A percentile compares a stretch with the other conserved stretches of the same genome.
These are phyloP conservation scores for Microsporum audouinii DNA, from an alignment of 2,329 filamentous ascomycete species.

Conservation along the genomic window DNA sequence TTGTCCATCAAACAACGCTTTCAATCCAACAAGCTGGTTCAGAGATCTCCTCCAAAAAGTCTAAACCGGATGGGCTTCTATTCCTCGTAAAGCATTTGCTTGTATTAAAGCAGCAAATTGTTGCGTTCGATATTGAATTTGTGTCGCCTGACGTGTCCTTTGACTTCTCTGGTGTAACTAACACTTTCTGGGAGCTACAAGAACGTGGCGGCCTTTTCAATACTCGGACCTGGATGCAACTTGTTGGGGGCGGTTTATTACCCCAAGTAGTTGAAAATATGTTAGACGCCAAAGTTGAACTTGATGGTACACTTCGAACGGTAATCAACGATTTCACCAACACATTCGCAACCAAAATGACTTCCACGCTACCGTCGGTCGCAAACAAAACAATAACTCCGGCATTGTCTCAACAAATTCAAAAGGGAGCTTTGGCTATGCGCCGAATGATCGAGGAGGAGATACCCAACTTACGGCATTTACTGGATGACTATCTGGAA, in stretches of 20 bases:
- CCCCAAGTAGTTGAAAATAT: conserved; percentile 59
- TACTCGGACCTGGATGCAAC: conserved; percentile 48
- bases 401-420: conserved; percentile 8
- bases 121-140: conserved; percentile 86
- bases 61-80: conserved; percentile 63
- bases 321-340: conserved; percentile 58
- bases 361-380: conserved; percentile 32
- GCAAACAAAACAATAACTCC: conserved; percentile 3
- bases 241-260: conserved; percentile 47
- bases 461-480: conserved; percentile 43
- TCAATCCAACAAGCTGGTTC: conserved; percentile 68
- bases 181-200: conserved; percentile 56
- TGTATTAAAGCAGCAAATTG: conserved; percentile 87
- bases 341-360: conserved; percentile 47
- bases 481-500: conserved; percentile 52
- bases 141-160: conserved; percentile 54
- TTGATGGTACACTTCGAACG: conserved; percentile 50
- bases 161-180: conserved; percentile 55
- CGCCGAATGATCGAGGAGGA: conserved; percentile 48
- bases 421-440: conserved; percentile 37
- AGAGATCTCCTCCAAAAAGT: conserved; percentile 52
- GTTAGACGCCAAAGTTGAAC: conserved; percentile 58
- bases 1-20: conserved; percentile 80
- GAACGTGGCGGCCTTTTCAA: conserved; percentile 56
- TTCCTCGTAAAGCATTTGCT: conserved; percentile 94